A percentile compares a stretch with the other conserved stretches of the same genome.
These are phyloP conservation scores for Talinum fruticosum DNA, from an alignment of 148 eudicot genomes.

Conservation along the genomic window DNA sequence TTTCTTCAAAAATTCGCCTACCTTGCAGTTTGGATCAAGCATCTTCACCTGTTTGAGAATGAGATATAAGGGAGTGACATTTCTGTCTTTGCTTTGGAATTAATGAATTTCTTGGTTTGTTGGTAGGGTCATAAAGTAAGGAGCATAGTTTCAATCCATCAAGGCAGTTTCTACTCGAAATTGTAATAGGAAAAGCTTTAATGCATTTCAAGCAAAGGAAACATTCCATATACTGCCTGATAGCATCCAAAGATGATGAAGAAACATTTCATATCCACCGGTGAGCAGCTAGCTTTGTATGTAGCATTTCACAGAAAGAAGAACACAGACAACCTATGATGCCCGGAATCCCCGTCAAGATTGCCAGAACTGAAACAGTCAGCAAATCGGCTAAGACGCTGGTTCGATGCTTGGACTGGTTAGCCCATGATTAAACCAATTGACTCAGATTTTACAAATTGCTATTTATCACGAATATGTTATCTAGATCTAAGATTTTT, in stretches of 20 bases:
- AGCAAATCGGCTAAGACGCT: no score
- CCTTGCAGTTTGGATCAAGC: conserved; percentile 67
- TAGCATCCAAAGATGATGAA: background rate
- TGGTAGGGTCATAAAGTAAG: background rate
- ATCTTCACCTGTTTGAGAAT: conserved; percentile 66
- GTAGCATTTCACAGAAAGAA: background rate
- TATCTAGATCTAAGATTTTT: no score
- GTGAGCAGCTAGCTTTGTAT: background rate
- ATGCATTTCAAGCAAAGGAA: background rate
- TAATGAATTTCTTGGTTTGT: background rate
- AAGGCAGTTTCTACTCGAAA: background rate
- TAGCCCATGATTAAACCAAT: no score
- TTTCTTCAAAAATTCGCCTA: conserved; percentile 71
- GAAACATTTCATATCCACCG: background rate
- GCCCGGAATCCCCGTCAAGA: no score
- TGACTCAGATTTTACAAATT: no score
- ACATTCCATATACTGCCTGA: background rate
- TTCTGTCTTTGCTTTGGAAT: background rate
- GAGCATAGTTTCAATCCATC: background rate
- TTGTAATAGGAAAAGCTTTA: background rate
- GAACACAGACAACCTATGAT: background rate
- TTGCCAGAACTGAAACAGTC: background rate
- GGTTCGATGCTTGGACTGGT: no score
- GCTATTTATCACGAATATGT: no score
- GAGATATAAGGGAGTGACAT: conserved; percentile 4